Base-by-base conservation (phyloP, 2,329 filamentous ascomycete genomes). In the Botrytis fragariae region DNA sequence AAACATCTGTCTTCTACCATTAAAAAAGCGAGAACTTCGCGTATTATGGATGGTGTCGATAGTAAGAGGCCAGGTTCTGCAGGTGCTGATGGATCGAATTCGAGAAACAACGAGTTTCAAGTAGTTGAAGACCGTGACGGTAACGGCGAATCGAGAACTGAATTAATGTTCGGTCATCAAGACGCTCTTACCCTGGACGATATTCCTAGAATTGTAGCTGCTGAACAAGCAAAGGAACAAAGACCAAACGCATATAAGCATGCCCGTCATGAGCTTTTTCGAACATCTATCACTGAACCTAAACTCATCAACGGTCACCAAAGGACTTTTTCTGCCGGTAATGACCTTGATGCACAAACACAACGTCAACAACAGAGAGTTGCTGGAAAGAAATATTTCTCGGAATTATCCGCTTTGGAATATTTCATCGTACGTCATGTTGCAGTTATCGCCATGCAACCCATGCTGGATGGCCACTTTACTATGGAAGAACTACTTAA, bases 401-500 rank as follows among this genome's bases (percentile, higher is more conserved):
- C 96, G 0, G 96, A 99, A 81, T 87, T 99, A 9, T 97, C 96
- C 3, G 94, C 93, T 0, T 85, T 99, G 44, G 96, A 99, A 81
- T 98, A 98, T 81, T 98, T 99, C 82, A 98, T 98, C 78, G 93
- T 98, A 63, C 92, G 96, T 39, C 95, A 98, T 79, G 90, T 98
- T 73, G 96, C 96, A 16, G 96, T 99, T 9, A 86, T 99, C 74
- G 95, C 93, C 0, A 97, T 99, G 91, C 94, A 97, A 77, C 94
- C 96, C 10, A 87, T 98, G 82, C 87, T 99, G 8, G 94, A 97
- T 78, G 90, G 91, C 5, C 91, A 97, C 78, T 98, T 98, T 82
- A 93, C 92, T n/a, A 87, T 98, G 74, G 96, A 98, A 77, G 96
- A 99, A 80, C 86, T 99, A 2, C 88, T 98, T 22, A 90, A 93